These are phyloP conservation scores for Colletotrichum destructivum DNA, from an alignment of 2,329 filamentous ascomycete species.

Conservation along the genomic window DNA sequence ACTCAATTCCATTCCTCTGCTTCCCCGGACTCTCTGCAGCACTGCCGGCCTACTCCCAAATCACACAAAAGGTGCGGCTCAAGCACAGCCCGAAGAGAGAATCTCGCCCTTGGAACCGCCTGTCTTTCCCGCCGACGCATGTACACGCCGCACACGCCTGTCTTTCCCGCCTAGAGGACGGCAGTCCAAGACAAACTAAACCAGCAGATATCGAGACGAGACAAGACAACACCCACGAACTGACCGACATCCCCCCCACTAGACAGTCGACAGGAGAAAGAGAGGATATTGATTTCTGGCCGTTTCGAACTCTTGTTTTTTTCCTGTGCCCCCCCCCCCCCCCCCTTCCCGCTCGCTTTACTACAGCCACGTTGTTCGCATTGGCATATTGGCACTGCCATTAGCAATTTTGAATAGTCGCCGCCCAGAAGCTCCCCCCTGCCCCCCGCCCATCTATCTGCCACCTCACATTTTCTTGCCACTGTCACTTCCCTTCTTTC, in stretches of 20 bases:
- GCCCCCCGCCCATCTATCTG: conserved; percentile 5
- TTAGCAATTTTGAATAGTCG: conserved; percentile 20
- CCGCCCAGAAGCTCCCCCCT: conserved; percentile 1
- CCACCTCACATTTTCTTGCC: conserved; percentile 24
- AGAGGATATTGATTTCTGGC: background rate
- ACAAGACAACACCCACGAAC: conserved; percentile 3
- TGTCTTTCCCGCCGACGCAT: conserved; percentile 19
- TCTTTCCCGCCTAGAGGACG: conserved; percentile 4
- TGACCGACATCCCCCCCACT: background rate
- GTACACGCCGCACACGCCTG: conserved; percentile 14
- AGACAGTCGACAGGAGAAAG: background rate
- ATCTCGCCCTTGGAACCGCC: background rate
- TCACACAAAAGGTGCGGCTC: conserved; percentile 33
- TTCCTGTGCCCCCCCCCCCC: background rate
- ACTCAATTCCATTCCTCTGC: conserved; percentile 25
- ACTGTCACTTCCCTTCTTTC: conserved; percentile 13
- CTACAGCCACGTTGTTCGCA: background rate
- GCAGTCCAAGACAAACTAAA: conserved; percentile 31
- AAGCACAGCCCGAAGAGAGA: conserved; percentile 14
- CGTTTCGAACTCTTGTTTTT: background rate
- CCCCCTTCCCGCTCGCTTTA: conserved; percentile 11
- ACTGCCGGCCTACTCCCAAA: conserved; percentile 12
- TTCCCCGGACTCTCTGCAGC: conserved; percentile 40
- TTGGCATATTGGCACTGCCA: conserved; percentile 19
- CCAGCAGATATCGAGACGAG: conserved; percentile 20